Base-by-base conservation (phyloP, 2,329 filamentous ascomycete genomes). In the Xylaria sp. region DNA sequence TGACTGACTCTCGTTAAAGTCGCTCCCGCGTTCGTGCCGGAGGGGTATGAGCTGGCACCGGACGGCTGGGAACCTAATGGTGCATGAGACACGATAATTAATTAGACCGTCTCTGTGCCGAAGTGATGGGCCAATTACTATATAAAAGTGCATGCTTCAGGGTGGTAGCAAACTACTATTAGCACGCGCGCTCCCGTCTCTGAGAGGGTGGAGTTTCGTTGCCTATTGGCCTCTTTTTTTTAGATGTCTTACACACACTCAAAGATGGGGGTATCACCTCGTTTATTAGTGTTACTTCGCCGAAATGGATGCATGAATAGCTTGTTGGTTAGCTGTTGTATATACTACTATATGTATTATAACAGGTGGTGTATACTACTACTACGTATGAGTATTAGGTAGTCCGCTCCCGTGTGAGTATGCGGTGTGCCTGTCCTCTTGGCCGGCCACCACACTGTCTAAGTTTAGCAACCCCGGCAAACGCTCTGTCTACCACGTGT, bases 11-110 rank as follows among this genome's bases (percentile, higher is more conserved):
- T 23, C 15, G 33, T 26, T n/a, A 63, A 65, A 77, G 75, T 78
- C 46, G 72, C 76, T 10, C 74, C 76, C 28, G 76, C 72, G 7
- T 77, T 78, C 53, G 72, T 73, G 4, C 67, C 72, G 1, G 71
- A 72, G 23, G 74, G 73, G 0, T 75, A 73, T 15, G 73, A 73
- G 60, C 71, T 76, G 23, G 73, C 74, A 11, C 70, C 72, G 44
- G 69, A 72, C 15, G 74, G 69, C 17, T 77, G 76, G 76, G 62
- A 71, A 31, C 76, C 76, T 1, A 69, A 71, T 31, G 62, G 56
- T 42, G 58, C 62, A 4, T 68, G 46, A 40, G 57, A 31, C 44
- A 36, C 13, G 51, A 33, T 17, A 44, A 23, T 23, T 23, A 23
- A 23, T 58, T 36, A 31, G 20, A 36, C 51, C 36, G n/a, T n/a